Evolutionary conservation across 2,329 filamentous ascomycete species (phyloP), one percentile per base, ranked within the genome.

Genomic region (Stemphylium beticola): DNA sequence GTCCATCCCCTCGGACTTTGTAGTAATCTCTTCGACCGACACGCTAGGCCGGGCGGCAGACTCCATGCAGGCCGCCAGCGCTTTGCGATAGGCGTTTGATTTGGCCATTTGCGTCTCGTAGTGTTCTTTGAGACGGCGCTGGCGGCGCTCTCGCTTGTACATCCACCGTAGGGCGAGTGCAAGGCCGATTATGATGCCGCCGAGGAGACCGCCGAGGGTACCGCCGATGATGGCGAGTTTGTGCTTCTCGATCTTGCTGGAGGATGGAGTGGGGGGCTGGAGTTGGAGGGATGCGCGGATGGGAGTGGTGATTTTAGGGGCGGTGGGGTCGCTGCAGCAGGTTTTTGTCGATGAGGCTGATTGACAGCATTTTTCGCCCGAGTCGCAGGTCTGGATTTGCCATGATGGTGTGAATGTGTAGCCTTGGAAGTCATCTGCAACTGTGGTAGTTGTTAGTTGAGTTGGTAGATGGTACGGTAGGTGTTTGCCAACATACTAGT

Each of bases 371-470:
- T 74, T 74, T 46, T 55, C 58, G n/a, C 72, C 72, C 15, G 58
- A 69, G 49, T 73, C 65, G 56, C 72, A 74, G 22, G 60, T 71
- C 49, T 74, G 71, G 11, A 74, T 58, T 45, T 71, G 72, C 71
- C 71, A 74, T 43, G 66, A 62, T n/a, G 53, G 32, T 15, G 69
- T 29, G 53, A 47, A 17, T 58, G 58, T 12, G 58, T 38, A 29
- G 56, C 63, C 38, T 53, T 52, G 50, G 62, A 29, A 64, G 17
- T 63, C 14, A 47, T 18, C 34, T 31, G 47, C n/a, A 20, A 29
- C 52, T 55, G 9, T 22, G 29, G 31, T n/a, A 12, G 14, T 49
- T 60, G 33, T 58, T 61, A 48, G 41, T 61, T 64, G 20, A 9
- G 10, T 18, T 31, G 11, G 20, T 11, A 14, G 15, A n/a, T 9